Evolutionary conservation across 805 yeast genomes (phyloP), one percentile per base, ranked within the genome.

Genomic region (Candida glaebosa): DNA sequence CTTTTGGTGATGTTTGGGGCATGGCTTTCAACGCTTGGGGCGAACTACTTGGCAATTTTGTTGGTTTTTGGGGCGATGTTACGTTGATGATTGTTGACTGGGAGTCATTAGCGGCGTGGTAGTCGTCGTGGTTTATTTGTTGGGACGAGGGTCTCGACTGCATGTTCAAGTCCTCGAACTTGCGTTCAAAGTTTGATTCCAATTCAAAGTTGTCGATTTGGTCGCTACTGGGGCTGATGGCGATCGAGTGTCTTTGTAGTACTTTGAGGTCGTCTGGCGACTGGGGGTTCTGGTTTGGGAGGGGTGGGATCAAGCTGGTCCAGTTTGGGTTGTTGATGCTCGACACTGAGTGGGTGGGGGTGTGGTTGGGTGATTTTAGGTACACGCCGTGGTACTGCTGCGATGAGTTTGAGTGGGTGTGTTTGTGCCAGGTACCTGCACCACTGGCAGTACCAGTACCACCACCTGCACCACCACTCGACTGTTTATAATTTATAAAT

Each of bases 241-340:
- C 65, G 20, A 60, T 60, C 2, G 63, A 59, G 41, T 59, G 64
- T 31, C 64, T 48, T 37, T 59, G 60, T 32, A 44, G 38, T 18
- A 44, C 47, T 24, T 43, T 40, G 12, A 28, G 26, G 4, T 25
- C 36, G 12, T 28, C n/a, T 18, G 18, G 14, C 18, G 35, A 19
- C n/a, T n/a, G n/a, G n/a, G n/a, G n/a, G n/a, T n/a, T n/a, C 15
- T 18, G n/a, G 25, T 18, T 24, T 10, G 62, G 63, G 51, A 61
- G 45, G 10, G 69, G 70, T n/a, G 70, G 69, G 16, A 64, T 64
- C 31, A 63, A 50, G 9, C 62, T 38, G 10, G 63, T 57, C 67
- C 67, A 62, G 42, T 57, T 51, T 7, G 56, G 34, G 2, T 18
- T 17, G 15, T 20, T 34, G 5, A 9, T 22, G 17, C 17, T 34